Conservation (phyloP, 2,329 filamentous ascomycete genomes). For the Lanzia echinophila region DNA sequence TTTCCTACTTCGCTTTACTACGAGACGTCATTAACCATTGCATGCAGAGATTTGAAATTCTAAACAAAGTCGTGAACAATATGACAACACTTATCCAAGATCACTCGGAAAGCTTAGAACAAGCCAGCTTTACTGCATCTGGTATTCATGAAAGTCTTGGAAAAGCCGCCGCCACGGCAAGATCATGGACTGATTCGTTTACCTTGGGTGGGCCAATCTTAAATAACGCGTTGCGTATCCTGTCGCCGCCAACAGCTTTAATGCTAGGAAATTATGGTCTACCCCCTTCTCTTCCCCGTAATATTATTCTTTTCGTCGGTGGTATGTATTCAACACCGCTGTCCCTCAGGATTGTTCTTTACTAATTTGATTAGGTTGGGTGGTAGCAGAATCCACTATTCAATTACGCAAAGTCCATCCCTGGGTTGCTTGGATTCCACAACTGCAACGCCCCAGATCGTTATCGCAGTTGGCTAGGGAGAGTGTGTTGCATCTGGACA, state of each 20-base stretch:
- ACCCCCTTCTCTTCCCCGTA: conserved; percentile 19
- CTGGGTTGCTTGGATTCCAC: neutral
- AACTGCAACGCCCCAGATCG: neutral
- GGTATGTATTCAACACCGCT: conserved; percentile 10
- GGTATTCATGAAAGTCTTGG: conserved; percentile 22
- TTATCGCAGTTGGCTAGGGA: conserved; percentile 6
- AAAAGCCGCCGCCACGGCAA: conserved; percentile 17
- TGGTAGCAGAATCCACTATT: conserved; percentile 5
- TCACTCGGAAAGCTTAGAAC: conserved; percentile 21
- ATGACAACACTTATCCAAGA: conserved; percentile 21
- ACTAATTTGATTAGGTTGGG: conserved; percentile 5
- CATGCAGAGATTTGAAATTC: conserved; percentile 19
- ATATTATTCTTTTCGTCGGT: conserved; percentile 16
- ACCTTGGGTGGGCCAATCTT: conserved; percentile 10
- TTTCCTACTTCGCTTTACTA: neutral
- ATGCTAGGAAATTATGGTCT: conserved; percentile 23
- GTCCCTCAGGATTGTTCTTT: neutral
- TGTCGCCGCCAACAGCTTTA: conserved; percentile 14
- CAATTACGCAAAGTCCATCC: neutral
- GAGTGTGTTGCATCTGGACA: neutral
- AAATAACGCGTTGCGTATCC: conserved; percentile 18
- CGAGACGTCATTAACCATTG: neutral
- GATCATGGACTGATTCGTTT: conserved; percentile 15
- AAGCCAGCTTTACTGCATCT: conserved; percentile 18
- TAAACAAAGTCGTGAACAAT: conserved; percentile 19